Percentiles rank a stretch among this genome's conserved stretches.
Conservation (phyloP, 805 yeast genomes). For the Saccharomyces jurei region DNA sequence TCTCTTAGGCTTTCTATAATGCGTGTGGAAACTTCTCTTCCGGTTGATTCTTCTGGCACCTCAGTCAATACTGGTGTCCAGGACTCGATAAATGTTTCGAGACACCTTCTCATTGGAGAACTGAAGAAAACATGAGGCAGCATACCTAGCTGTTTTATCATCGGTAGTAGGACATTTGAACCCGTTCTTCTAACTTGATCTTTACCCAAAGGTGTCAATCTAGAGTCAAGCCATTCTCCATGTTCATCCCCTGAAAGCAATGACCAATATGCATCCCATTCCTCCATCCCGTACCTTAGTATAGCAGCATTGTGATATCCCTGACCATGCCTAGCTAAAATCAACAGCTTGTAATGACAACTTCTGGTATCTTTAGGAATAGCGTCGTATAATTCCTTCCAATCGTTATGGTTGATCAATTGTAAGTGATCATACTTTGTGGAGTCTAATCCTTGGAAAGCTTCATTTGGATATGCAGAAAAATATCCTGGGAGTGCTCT, state of each 20-base stretch:
- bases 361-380: conserved; percentile 17
- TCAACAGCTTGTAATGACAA: conserved; percentile 14
- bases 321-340: conserved; percentile 52
- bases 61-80: conserved; percentile 45
- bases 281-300: conserved; percentile 44
- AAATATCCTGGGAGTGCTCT: conserved; percentile 23
- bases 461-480: conserved; percentile 10
- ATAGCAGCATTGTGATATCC: conserved; percentile 57
- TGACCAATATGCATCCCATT: conserved; percentile 54
- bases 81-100: conserved; percentile 47
- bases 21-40: conserved; percentile 1
- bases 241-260: conserved; percentile 46
- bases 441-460: conserved; percentile 10
- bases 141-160: conserved; percentile 38
- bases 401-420: conserved; percentile 10
- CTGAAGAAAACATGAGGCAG: conserved; percentile 49
- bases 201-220: conserved; percentile 46
- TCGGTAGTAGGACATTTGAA: conserved; percentile 12
- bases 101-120: conserved; percentile 58
- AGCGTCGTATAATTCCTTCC: conserved; percentile 16
- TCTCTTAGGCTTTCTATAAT: conserved; percentile 45
- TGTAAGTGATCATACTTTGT: conserved; percentile 12
- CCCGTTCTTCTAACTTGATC: conserved; percentile 46
- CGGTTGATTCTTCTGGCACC: conserved; percentile 12
- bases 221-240: conserved; percentile 43